A percentile compares a stretch with the other conserved stretches of the same genome.
Conservation (phyloP, 129 eudicot genomes). For the Centella asiatica region DNA sequence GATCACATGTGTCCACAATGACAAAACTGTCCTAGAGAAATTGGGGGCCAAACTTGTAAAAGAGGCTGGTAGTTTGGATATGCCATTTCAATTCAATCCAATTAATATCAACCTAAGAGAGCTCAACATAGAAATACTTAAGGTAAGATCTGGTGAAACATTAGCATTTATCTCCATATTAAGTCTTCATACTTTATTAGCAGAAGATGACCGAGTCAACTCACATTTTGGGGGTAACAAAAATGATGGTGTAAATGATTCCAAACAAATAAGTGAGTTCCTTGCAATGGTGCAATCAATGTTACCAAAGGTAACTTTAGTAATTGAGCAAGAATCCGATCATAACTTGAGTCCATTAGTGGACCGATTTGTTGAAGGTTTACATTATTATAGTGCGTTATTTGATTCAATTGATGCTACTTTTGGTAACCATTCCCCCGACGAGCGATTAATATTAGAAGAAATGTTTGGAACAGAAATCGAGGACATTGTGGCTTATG, state of each 20-base stretch:
- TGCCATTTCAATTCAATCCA: constrained; percentile 40
- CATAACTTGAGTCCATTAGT: constrained; percentile 36
- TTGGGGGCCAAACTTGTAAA: constrained; percentile 30
- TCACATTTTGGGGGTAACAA: constrained; percentile 23
- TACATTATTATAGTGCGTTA: constrained; percentile 46
- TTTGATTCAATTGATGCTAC: constrained; percentile 40
- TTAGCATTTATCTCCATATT: constrained; percentile 36
- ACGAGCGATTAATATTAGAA: constrained; percentile 32
- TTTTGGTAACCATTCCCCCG: constrained; percentile 20
- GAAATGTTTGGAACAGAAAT: constrained; percentile 52
- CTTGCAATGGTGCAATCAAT: constrained; percentile 31
- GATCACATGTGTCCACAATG: constrained; percentile 37
- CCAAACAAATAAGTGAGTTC: constrained; percentile 25
- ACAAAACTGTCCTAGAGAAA: constrained; percentile 29
- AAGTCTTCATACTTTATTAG: constrained; percentile 33
- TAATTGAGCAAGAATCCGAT: constrained; percentile 51
- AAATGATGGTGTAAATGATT: constrained; percentile 18
- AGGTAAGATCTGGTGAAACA: constrained; percentile 39
- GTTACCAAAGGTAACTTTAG: constrained; percentile 34
- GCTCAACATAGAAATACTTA: constrained; percentile 39
- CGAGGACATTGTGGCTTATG: constrained; percentile 42
- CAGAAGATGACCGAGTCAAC: constrained; percentile 37
- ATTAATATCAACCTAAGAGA: constrained; percentile 22
- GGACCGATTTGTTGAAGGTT: constrained; percentile 45
- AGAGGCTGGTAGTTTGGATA: constrained; percentile 35